Evolutionary conservation across 2,329 filamentous ascomycete genomes (phyloP), one percentile per base, ranked within the genome.

Genomic region (Aspergillus sp.): DNA sequence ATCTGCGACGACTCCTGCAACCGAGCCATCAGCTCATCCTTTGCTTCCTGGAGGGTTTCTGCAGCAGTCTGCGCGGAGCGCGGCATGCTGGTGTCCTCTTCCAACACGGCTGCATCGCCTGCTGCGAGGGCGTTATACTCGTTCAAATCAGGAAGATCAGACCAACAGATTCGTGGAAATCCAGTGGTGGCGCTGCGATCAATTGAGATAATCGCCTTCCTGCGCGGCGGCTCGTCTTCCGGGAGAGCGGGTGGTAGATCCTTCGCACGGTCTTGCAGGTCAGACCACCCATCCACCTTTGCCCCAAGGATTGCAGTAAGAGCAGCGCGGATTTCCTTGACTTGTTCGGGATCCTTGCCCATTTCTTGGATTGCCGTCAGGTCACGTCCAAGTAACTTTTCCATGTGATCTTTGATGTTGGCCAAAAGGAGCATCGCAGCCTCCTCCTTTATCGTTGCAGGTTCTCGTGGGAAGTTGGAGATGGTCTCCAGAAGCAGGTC

Each of bases 1-100:
- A 73, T 64, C 31, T 72, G 72, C 1, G 71, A 74, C 6, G 73
- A 63, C 51, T 79, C 76, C 54, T 78, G 76, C 17, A 79, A 60
- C 17, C 77, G 70, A 29, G 76, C 74, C 75, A 79, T 78, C 47
- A 79, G 59, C 53, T 79, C 77, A 51, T 79, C 76, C 56, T 79
- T 79, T 4, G 77, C 76, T 58, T 77, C 74, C 56, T 78, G 76
- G n/a, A 79, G 62, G 1, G 76, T 78, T 52, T 77, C 75, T 3
- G 75, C 77, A 3, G 76, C 77, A 10, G 76, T 77, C 50, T 77
- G 71, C 19, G 76, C 71, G 16, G 75, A 76, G 40, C 76, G 70
- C 3, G 76, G 73, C 71, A 78, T 76, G 55, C 65, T 71, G 21
- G 71, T 73, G 55, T 79, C 77, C 43, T 78, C 75, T 4, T 74